A percentile compares a stretch with the other conserved stretches of the same genome.
Conservation (phyloP, 257 asterid species). For the Thymus mandschuricus region DNA sequence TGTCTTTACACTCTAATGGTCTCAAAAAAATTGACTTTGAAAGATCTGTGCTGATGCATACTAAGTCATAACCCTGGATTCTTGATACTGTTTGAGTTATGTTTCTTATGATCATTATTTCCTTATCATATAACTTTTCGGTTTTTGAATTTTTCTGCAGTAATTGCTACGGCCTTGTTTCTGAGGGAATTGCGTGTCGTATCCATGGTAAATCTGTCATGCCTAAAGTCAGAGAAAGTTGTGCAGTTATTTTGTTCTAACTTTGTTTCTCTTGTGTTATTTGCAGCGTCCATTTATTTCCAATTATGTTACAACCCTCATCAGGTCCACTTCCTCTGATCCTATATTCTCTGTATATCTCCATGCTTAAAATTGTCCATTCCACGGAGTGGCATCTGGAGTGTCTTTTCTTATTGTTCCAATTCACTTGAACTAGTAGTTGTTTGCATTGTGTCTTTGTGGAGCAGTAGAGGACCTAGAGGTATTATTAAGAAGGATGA, state of each 20-base stretch:
- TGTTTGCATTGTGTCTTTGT: not conserved
- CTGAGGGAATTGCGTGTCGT: slow-evolving; percentile 62
- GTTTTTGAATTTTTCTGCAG: slow-evolving; percentile 51
- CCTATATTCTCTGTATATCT: not conserved
- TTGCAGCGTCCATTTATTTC: slow-evolving; percentile 73
- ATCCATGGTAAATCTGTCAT: slow-evolving; percentile 52
- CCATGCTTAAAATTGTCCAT: not conserved
- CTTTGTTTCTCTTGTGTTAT: slow-evolving; percentile 27
- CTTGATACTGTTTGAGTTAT: not conserved
- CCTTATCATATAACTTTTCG: slow-evolving; percentile 1
- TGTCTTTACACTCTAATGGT: too few species aligned
- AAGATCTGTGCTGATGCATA: too few species aligned
- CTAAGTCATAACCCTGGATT: too few species aligned
- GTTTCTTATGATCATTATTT: slow-evolving; percentile 1
- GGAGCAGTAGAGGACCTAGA: not conserved
- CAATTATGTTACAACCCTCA: slow-evolving; percentile 49
- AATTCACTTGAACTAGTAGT: not conserved
- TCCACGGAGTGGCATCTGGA: not conserved
- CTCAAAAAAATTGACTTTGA: too few species aligned
- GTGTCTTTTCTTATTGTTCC: not conserved
- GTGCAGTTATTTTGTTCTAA: slow-evolving; percentile 23
- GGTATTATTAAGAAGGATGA: not conserved
- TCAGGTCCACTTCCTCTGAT: slow-evolving; percentile 55
- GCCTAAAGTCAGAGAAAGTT: slow-evolving; percentile 13
- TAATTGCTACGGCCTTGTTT: slow-evolving; percentile 76